Percentiles rank a stretch among this genome's conserved stretches.
These are phyloP conservation scores for Begonia masoniana DNA, from an alignment of 306 rosid genomes.

Conservation along the genomic window DNA sequence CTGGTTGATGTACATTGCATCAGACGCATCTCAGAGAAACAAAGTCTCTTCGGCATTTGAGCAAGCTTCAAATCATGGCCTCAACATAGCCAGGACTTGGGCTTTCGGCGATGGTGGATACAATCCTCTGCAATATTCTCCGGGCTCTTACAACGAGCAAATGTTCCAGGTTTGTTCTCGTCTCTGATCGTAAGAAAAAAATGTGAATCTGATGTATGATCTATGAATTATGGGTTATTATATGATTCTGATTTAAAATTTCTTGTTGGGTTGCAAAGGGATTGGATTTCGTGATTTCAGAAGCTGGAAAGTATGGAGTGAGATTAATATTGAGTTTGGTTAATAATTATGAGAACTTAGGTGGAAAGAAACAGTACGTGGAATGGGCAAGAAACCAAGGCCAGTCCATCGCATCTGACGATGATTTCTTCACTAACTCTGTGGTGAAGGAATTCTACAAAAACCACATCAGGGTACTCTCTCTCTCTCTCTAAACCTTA, in stretches of 20 bases:
- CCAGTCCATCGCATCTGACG: slow-evolving; percentile 54
- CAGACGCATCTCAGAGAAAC: slow-evolving; percentile 67
- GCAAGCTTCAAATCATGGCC: slow-evolving; percentile 50
- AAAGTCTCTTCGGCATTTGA: slow-evolving; percentile 58
- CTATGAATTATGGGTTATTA: too few relatives aligned
- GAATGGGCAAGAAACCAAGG: slow-evolving; percentile 85
- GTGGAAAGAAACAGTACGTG: slow-evolving; percentile 88
- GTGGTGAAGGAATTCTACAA: slow-evolving; percentile 56
- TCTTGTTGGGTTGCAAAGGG: slow-evolving; percentile 28
- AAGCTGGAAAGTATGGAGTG: slow-evolving; percentile 61
- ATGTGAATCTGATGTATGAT: too few relatives aligned
- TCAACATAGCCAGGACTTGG: slow-evolving; percentile 71
- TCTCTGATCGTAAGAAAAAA: too few relatives aligned
- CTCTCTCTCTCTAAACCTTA: not conserved
- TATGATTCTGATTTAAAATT: not conserved
- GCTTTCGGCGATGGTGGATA: slow-evolving; percentile 89
- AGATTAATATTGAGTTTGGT: slow-evolving; percentile 75
- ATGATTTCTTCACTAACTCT: slow-evolving; percentile 71
- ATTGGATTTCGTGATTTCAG: slow-evolving; percentile 63
- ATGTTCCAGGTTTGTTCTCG: slow-evolving; percentile 47
- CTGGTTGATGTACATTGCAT: slow-evolving; percentile 75
- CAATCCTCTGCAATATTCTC: slow-evolving; percentile 58
- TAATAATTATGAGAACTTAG: slow-evolving; percentile 56
- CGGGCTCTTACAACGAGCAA: slow-evolving; percentile 74
- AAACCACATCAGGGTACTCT: slow-evolving; percentile 64